These are phyloP conservation scores for Casuarina glauca DNA, from an alignment of 306 rosid species.

Conservation along the genomic window DNA sequence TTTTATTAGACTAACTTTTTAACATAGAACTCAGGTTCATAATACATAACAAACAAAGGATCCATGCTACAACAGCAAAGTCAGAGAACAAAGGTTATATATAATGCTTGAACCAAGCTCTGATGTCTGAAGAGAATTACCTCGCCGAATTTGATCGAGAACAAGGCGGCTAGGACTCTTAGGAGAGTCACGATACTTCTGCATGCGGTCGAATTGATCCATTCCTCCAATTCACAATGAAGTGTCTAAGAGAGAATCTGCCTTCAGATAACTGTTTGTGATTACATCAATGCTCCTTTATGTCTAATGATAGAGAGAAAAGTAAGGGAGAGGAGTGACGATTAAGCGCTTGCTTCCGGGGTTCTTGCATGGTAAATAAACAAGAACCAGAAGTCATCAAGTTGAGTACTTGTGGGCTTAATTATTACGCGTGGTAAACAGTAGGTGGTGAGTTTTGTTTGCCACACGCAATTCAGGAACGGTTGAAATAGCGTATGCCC, in stretches of 20 bases:
- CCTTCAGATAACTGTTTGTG: slow-evolving; percentile 15
- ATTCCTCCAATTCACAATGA: slow-evolving; percentile 27
- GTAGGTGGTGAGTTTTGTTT: slow-evolving; percentile 21
- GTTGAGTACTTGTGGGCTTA: slow-evolving; percentile 33
- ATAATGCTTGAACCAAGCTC: too few relatives aligned
- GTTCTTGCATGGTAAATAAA: slow-evolving; percentile 41
- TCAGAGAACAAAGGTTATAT: too few relatives aligned
- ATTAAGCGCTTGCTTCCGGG: slow-evolving; percentile 38
- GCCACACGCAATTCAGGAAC: slow-evolving; percentile 11
- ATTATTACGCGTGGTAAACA: slow-evolving; percentile 39
- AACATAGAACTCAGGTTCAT: too few relatives aligned
- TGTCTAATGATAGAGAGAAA: slow-evolving; percentile 22
- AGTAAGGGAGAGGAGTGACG: slow-evolving; percentile 29
- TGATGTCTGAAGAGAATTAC: slow-evolving; percentile 30
- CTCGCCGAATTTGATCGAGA: slow-evolving; percentile 71
- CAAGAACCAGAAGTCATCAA: slow-evolving; percentile 26
- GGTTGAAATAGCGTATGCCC: slow-evolving; percentile 46
- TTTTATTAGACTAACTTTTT: too few relatives aligned
- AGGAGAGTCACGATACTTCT: slow-evolving; percentile 35
- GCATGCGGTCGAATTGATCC: slow-evolving; percentile 65
- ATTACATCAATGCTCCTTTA: slow-evolving; percentile 13
- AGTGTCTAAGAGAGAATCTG: slow-evolving; percentile 11
- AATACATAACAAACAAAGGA: too few relatives aligned
- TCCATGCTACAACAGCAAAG: too few relatives aligned
- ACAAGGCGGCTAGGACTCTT: slow-evolving; percentile 37